Base-by-base conservation (phyloP, 2,329 filamentous ascomycete genomes). In the Didymella glomerata region DNA sequence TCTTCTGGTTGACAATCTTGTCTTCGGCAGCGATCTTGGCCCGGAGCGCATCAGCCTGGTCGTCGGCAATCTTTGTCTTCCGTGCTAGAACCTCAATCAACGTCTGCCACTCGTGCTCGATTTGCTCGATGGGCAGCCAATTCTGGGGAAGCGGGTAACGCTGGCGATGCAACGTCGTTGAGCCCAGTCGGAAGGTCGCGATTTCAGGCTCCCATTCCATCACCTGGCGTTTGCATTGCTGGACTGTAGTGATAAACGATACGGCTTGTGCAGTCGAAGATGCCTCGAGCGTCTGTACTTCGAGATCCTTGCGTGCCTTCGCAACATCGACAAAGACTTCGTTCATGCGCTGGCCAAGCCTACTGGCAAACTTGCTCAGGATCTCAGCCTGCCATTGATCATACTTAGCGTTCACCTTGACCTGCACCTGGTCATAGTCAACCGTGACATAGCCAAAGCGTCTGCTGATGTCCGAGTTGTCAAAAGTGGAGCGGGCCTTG, bases 371-470 rank as follows among this genome's bases (percentile, higher is more conserved):
- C 75, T 97, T 97, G 68, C 91, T 86, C 36, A 98, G 83, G 54
- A 99, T 96, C 66, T 99, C 95, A 70, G 97, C 92, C 77, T 99
- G 95, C 95, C 96, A 99, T 77, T 98, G 94, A 74, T 99, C 96
- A 75, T 99, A 99, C 77, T 98, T 99, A 69, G 93, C 92, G 71
- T 98, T 99, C 77, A 99, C 95, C 78, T 97, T 97, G 57, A 94
- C 92, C 78, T 99, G 96, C 0, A 99, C 95, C 77, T 99, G 96
- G 70, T 98, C 95, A 72, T 99, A 99, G 76, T 99, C 94, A 71
- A 99, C 93, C 4, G 90, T 92, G 53, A 98, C 88, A 77, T 96
- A 94, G 4, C 95, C 95, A 74, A 99, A 99, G 1, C 90, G 90
- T 38, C 91, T 90, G 77, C 90, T 95, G 65, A 96, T 92, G 75